Percentiles rank a stretch among this genome's conserved stretches.
Conservation (phyloP, 2,329 filamentous ascomycete species). For the Lasiodiplodia gonubiensis region DNA sequence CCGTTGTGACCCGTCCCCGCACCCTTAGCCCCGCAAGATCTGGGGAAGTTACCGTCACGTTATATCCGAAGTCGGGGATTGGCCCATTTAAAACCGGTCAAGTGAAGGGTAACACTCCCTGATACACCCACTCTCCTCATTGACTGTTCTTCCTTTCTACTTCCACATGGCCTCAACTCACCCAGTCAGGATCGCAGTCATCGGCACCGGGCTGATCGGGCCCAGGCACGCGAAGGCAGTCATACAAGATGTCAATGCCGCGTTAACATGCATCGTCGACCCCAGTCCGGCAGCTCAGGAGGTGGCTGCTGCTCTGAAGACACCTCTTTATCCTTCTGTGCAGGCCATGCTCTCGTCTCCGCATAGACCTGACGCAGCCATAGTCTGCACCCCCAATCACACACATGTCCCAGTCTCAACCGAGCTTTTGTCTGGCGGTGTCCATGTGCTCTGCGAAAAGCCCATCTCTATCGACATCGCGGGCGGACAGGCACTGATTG, state of each 20-base stretch:
- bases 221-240: conserved; percentile 57
- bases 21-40: not conserved
- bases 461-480: conserved; percentile 55
- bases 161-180: conserved; percentile 20
- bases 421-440: conserved; percentile 53
- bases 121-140: not conserved
- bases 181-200: conserved; percentile 50
- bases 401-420: conserved; percentile 60
- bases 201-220: conserved; percentile 58
- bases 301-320: conserved; percentile 46
- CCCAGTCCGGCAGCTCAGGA: conserved; percentile 47
- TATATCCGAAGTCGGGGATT: conserved; percentile 6
- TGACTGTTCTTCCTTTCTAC: not conserved
- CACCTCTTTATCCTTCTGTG: conserved; percentile 50
- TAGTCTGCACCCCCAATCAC: conserved; percentile 66
- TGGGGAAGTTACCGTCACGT: conserved; percentile 11
- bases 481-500: conserved; percentile 43
- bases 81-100: not conserved
- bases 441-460: conserved; percentile 65
- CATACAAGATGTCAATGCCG: conserved; percentile 44
- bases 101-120: not conserved
- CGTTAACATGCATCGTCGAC: conserved; percentile 55
- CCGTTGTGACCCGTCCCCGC: conserved; percentile 1
- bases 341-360: conserved; percentile 49
- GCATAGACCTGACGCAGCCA: conserved; percentile 58